A percentile compares a stretch with the other conserved stretches of the same genome.
Evolutionary conservation across 2,329 filamentous ascomycete species (phyloP).

Genomic region (Chaetomiaceae sp.): DNA sequence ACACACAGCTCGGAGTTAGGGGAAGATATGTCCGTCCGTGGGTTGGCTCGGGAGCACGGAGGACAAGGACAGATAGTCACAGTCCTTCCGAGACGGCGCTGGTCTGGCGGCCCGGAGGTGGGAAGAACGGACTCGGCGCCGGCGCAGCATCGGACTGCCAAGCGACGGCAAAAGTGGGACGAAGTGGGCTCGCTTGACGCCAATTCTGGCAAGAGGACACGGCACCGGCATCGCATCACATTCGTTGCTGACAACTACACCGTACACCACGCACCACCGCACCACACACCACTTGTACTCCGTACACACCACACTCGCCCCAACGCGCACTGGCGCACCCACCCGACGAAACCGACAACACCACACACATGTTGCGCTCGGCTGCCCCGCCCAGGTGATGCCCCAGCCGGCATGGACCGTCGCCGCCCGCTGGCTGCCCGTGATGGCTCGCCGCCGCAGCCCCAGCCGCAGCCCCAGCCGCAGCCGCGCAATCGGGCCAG

Average conservation of each 20-base stretch:
- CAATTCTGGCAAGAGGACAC: not conserved
- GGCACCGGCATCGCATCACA: not conserved
- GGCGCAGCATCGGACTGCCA: slow-evolving; percentile 3
- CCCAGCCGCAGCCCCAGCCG: not conserved
- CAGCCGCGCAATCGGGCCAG: not conserved
- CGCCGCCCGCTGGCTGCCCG: slow-evolving; percentile 18
- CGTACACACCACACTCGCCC: not conserved
- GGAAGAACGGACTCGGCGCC: not conserved
- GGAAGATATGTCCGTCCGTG: no score
- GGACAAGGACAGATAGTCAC: no score
- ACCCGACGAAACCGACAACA: not conserved
- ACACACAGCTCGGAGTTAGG: no score
- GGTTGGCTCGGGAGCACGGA: no score
- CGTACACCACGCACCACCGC: no score
- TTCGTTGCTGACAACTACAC: not conserved
- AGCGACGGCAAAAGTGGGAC: slow-evolving; percentile 7
- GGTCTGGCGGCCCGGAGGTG: no score
- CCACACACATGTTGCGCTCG: slow-evolving; percentile 17
- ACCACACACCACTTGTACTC: no score
- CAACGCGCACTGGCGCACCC: not conserved
- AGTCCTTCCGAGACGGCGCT: no score
- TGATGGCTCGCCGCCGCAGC: slow-evolving; percentile 14
- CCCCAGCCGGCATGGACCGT: slow-evolving; percentile 24
- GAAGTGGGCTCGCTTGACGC: no score
- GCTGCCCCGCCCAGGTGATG: slow-evolving; percentile 18